These are phyloP conservation scores for Microglena sp. DNA, from an alignment of 139 green algal genomes.

Conservation along the genomic window DNA sequence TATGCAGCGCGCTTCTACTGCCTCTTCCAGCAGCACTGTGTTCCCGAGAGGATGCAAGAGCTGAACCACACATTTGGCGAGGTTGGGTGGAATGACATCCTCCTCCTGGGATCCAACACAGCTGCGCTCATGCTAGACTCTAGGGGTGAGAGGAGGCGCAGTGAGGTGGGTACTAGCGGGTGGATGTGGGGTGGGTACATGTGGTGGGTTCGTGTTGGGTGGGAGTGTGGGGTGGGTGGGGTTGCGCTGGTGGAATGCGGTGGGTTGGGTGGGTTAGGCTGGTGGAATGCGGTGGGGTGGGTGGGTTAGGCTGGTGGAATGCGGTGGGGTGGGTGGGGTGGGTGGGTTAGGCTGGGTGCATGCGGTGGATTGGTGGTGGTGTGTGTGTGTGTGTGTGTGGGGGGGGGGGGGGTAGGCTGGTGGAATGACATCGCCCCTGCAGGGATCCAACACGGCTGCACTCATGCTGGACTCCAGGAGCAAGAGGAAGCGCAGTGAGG, in stretches of 20 bases:
- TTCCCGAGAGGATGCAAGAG: too few relatives aligned
- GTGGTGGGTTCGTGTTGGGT: too few relatives aligned
- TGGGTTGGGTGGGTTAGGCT: too few relatives aligned
- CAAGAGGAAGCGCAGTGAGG: not conserved
- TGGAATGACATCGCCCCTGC: not conserved
- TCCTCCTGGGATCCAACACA: conserved; percentile 7
- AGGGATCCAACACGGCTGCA: conserved; percentile 11
- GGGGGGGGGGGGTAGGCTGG: too few relatives aligned
- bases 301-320: too few relatives aligned
- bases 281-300: conserved; percentile 22
- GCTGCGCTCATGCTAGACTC: conserved; percentile 16
- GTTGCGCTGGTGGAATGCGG: too few relatives aligned
- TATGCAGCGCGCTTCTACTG: conserved; percentile 36
- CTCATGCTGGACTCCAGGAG: conserved; percentile 12
- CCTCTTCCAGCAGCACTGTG: conserved; percentile 65
- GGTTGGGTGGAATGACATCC: not conserved
- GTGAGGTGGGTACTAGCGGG: conserved; percentile 31
- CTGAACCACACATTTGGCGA: conserved; percentile 4
- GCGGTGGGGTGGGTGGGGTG: too few relatives aligned
- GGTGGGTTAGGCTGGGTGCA: too few relatives aligned
- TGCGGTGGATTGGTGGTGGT: too few relatives aligned
- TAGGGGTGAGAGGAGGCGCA: not conserved
- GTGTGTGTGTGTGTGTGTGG: too few relatives aligned
- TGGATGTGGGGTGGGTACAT: too few relatives aligned
- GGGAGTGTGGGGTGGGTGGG: too few relatives aligned